Base-by-base conservation (phyloP, 805 yeast species). In the Kurtzmaniella fragi region DNA sequence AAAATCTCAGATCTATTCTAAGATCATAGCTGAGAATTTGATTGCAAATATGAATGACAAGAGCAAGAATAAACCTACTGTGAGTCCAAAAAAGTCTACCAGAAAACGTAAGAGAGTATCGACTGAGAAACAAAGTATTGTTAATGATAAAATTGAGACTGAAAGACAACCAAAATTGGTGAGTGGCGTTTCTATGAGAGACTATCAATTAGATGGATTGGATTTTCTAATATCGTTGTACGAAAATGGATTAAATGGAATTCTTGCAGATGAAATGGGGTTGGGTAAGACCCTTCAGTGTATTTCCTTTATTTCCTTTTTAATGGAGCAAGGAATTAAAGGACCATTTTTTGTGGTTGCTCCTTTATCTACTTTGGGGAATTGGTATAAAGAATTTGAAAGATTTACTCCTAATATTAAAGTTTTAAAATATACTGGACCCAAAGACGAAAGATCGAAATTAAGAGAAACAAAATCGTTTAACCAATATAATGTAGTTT, bases 211-310 rank as follows among this genome's bases (percentile, higher is more conserved):
- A 14, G 89, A 84, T 40, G 99, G 98, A 1, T 72, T 91, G 41
- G 89, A 87, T 46, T 91, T 98, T 98, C 64, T 93, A 31, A 75
- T 82, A 11, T 83, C 96, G 0, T 62, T 91, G 17, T 93, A 84
- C 57, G 95, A 90, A 54, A 93, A 91, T 59, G 99, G 98, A 0
- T 67, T 91, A 23, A 91, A 91, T 58, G 99, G 98, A 2, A 90
- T 93, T 28, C 64, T 93, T 15, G 98, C 98, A 0, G 98, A 93
- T 62, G 98, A 91, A 59, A 91, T 91, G 99, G 98, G 98, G 0
- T 66, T 91, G 17, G 99, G 99, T 1, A 91, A 91, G 56, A 93
- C 99, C 0, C 60, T 91, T 6, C 96, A 93, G 58, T 82, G 93
- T 32, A 87, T 91, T 40, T 75, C 96, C 0, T 70, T 91, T 43